Percentiles rank a stretch among this genome's conserved stretches.
These are phyloP conservation scores for Sordaria brevicollis DNA, from an alignment of 495 filamentous ascomycete species.

Conservation along the genomic window DNA sequence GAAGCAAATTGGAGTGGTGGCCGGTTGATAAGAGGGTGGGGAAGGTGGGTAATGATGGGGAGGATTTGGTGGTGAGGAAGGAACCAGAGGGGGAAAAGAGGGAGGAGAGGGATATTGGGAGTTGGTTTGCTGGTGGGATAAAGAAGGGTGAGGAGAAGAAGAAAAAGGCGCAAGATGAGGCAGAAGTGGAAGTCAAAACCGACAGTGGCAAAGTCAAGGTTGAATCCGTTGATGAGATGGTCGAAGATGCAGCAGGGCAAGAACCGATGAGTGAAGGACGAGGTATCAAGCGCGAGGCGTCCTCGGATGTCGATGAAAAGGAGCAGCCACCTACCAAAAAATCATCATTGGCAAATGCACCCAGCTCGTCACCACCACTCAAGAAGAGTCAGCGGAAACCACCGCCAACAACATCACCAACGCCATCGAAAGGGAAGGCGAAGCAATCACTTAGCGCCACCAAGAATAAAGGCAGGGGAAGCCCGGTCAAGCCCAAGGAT, in stretches of 20 bases:
- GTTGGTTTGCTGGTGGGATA: conserved; percentile 64
- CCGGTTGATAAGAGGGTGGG: conserved; percentile 81
- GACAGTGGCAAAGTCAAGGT: conserved; percentile 14
- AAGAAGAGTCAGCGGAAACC: conserved; percentile 3
- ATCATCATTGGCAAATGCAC: conserved; percentile 19
- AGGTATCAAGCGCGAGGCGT: conserved; percentile 50
- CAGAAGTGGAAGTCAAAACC: conserved; percentile 17
- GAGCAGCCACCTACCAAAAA: conserved; percentile 38
- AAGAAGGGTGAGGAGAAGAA: conserved; percentile 22
- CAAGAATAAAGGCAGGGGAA: conserved; percentile 32
- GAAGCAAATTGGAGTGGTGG: conserved; percentile 78
- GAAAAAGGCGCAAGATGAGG: conserved; percentile 3
- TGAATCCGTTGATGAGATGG: background rate
- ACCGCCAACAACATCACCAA: conserved; percentile 6
- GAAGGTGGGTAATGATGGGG: conserved; percentile 89
- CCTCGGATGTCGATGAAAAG: conserved; percentile 18
- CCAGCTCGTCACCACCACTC: conserved; percentile 3
- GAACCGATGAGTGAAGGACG: background rate
- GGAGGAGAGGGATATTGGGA: conserved; percentile 86
- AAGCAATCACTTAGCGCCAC: conserved; percentile 38
- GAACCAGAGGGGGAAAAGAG: conserved; percentile 69
- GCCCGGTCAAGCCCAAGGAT: conserved; percentile 15
- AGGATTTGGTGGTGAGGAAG: conserved; percentile 71
- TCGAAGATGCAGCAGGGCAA: conserved; percentile 11
- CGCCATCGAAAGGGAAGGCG: background rate